Percentiles rank a stretch among this genome's conserved stretches.
These are phyloP conservation scores for Irpex sp. DNA, from an alignment of 1,284 basidiomycete genomes.

Conservation along the genomic window DNA sequence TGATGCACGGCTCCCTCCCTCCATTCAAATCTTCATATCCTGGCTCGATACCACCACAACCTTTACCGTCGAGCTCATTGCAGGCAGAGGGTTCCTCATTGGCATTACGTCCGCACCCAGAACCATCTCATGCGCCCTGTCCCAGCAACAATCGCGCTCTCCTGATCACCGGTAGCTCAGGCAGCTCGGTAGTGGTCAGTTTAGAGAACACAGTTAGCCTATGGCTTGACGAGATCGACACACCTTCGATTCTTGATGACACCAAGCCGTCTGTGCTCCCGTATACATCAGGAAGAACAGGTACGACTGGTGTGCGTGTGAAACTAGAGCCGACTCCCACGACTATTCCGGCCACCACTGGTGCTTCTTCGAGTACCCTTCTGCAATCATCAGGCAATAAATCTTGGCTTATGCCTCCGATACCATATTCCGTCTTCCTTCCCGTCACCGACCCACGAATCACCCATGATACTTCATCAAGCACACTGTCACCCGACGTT, in stretches of 20 bases:
- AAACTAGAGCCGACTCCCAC: constrained; percentile 44
- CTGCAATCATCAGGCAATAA: neutral
- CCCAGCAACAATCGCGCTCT: constrained; percentile 36
- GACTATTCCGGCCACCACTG: constrained; percentile 13
- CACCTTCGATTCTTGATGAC: constrained; percentile 15
- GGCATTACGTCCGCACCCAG: constrained; percentile 5
- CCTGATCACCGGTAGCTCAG: constrained; percentile 36
- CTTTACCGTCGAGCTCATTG: neutral
- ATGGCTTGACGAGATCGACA: constrained; percentile 42
- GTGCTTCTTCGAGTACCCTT: neutral
- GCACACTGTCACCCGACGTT: constrained; percentile 4
- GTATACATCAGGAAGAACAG: neutral
- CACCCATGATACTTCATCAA: constrained; percentile 3
- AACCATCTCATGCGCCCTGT: constrained; percentile 10
- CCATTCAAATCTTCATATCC: constrained; percentile 21
- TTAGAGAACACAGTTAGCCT: constrained; percentile 54
- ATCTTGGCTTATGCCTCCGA: constrained; percentile 17
- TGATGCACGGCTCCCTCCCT: constrained; percentile 18
- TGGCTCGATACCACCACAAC: neutral
- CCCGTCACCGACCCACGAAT: constrained; percentile 14
- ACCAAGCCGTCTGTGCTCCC: constrained; percentile 6
- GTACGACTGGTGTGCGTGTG: constrained; percentile 24
- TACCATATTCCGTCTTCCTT: constrained; percentile 15
- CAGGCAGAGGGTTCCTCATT: neutral
- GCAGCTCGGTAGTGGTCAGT: constrained; percentile 51